Evolutionary conservation across 257 asterid genomes (phyloP), one percentile per base, ranked within the genome.

Genomic region (Buddleja alternifolia): DNA sequence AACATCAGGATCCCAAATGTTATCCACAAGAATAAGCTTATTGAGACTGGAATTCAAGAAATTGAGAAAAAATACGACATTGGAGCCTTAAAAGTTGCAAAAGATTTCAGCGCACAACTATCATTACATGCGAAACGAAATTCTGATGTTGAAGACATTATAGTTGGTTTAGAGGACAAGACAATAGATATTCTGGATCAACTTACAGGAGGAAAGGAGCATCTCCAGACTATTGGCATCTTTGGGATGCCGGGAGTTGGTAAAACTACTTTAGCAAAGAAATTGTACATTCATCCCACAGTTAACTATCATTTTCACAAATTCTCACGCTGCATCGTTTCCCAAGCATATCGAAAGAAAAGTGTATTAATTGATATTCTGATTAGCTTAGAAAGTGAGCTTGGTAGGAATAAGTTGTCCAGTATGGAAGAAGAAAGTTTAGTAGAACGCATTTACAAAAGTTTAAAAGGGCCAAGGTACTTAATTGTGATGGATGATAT

Each of bases 241-340:
- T 73, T 47, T 9, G 73, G 73, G 1, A 75, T 67, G 80, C 12
- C 71, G 0, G 78, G 84, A 48, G 24, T 78, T 16, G 80, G 81
- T 17, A 67, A 79, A 71, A 71, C 78, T 46, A 75, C 81, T 19
- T 24, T 75, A 11, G 75, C 80, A 1, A 66, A 51, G 39, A 60
- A 53, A 17, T 36, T 75, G 8, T 79, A 60, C 48, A 41, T 36
- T 50, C 40, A 78, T 60, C 19, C 40, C 23, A 24, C 1, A n/a
- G 21, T 78, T 36, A 48, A 12, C 11, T 17, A 61, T 39, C 21
- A 61, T 25, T 74, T 78, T 37, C 5, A 79, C 44, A 40, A 45
- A 4, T 50, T 65, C 6, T 14, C 19, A 29, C 45, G 59, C 58
- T 71, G 72, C 36, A 54, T 24, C 29, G 73, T 71, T 0, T 66